phyloP scores from a whole-genome alignment of 768 basidiomycete genomes.

The Phanerochaete sordida region DNA sequence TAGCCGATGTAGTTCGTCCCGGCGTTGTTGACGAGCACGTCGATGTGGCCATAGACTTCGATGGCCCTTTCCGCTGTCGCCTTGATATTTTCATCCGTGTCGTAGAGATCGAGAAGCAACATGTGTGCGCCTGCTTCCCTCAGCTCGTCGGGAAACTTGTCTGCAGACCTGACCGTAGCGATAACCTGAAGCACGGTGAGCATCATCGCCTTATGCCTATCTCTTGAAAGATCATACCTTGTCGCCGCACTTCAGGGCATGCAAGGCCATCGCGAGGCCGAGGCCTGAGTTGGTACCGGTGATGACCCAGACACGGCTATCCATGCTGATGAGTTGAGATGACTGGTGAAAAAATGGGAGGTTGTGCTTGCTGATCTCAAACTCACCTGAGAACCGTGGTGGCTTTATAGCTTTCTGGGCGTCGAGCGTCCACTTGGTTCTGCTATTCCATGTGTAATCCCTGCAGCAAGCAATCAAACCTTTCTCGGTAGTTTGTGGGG shows the following conservation, averaged over 20 bases:
- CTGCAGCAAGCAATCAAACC: no score
- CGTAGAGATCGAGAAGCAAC: conserved; percentile 2
- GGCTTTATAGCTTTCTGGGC: no score
- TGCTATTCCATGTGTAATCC: no score
- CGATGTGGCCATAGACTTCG: conserved; percentile 2
- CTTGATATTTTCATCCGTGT: neutral
- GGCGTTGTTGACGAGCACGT: conserved; percentile 13
- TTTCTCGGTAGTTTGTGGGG: no score
- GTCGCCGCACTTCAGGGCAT: conserved; percentile 4
- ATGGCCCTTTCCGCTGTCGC: neutral
- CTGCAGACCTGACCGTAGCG: conserved; percentile 2
- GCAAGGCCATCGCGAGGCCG: conserved; percentile 5
- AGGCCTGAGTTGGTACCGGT: conserved; percentile 11
- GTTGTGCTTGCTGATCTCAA: no score
- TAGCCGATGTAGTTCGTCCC: conserved; percentile 3
- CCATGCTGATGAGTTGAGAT: neutral
- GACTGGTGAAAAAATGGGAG: no score
- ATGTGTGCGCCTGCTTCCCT: neutral
- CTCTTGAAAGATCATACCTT: neutral
- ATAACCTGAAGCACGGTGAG: neutral
- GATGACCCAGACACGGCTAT: conserved; percentile 10
- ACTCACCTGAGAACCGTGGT: no score
- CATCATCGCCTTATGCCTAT: neutral
- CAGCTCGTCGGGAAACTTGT: conserved; percentile 1
- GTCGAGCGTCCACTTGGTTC: no score